These are phyloP conservation scores for Rhazya stricta DNA, from an alignment of 257 asterid species.

Conservation along the genomic window DNA sequence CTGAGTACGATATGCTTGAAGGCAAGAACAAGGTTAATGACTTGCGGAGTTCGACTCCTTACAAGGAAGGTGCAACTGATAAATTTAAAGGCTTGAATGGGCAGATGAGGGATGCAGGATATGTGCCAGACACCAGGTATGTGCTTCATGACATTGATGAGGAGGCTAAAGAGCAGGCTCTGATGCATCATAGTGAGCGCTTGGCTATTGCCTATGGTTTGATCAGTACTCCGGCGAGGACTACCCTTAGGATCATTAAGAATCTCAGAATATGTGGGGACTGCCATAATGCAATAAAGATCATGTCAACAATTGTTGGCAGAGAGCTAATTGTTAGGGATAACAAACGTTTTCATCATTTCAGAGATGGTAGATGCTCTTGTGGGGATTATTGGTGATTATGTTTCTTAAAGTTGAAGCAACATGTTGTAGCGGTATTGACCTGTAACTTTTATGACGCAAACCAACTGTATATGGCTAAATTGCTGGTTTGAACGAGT, in stretches of 20 bases:
- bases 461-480: background rate
- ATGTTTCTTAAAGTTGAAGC: background rate
- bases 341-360: slow-evolving; percentile 29
- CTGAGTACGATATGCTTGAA: slow-evolving; percentile 25
- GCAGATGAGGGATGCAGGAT: slow-evolving; percentile 31
- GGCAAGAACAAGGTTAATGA: slow-evolving; percentile 19
- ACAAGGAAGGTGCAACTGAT: slow-evolving; percentile 13
- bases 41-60: slow-evolving; percentile 5
- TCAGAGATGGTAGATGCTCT: slow-evolving; percentile 31
- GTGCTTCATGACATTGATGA: slow-evolving; percentile 34
- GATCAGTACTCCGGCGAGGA: slow-evolving; percentile 28
- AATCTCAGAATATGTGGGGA: slow-evolving; percentile 34
- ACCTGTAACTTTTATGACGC: background rate
- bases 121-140: slow-evolving; percentile 29
- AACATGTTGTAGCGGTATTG: slow-evolving; percentile 1
- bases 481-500: background rate
- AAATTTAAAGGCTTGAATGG: slow-evolving; percentile 27
- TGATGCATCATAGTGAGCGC: slow-evolving; percentile 32
- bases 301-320: slow-evolving; percentile 32
- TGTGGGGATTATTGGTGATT: slow-evolving; percentile 30
- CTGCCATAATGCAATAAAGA: slow-evolving; percentile 31
- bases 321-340: slow-evolving; percentile 33
- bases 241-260: slow-evolving; percentile 30
- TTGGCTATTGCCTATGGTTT: slow-evolving; percentile 35
- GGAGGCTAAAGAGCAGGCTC: slow-evolving; percentile 31